phyloP scores from a whole-genome alignment of 2,329 filamentous ascomycete species.

The Intubia oerlemansii region DNA sequence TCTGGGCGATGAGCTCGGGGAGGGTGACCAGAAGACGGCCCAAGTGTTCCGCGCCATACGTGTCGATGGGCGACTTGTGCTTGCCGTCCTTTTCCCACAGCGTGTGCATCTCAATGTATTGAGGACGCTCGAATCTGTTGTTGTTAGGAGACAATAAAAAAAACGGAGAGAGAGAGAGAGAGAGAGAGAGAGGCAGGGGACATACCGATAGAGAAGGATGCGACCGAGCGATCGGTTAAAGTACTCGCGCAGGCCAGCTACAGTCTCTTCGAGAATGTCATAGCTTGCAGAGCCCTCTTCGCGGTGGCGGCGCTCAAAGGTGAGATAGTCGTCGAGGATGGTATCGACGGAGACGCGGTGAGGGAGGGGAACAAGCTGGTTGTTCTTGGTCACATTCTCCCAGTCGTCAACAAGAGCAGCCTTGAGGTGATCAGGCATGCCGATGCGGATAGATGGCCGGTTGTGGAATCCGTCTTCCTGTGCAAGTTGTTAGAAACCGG shows the following conservation, averaged over 20 bases:
- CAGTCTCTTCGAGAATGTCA: slow-evolving; percentile 77
- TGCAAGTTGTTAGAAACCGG: not conserved
- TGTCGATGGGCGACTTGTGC: slow-evolving; percentile 50
- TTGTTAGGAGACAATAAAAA: not conserved
- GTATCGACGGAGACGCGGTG: slow-evolving; percentile 51
- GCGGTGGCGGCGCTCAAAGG: slow-evolving; percentile 45
- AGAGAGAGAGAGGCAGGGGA: not conserved
- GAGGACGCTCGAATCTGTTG: slow-evolving; percentile 71
- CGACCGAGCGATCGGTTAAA: slow-evolving; percentile 81
- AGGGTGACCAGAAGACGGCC: slow-evolving; percentile 80
- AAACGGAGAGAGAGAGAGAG: not conserved
- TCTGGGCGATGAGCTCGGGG: slow-evolving; percentile 86
- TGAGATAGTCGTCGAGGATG: slow-evolving; percentile 65
- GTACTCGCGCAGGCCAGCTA: slow-evolving; percentile 73
- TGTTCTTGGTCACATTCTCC: slow-evolving; percentile 95
- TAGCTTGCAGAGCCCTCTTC: slow-evolving; percentile 45
- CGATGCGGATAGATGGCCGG: slow-evolving; percentile 67
- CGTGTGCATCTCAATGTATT: slow-evolving; percentile 61
- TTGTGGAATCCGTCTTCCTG: slow-evolving; percentile 79
- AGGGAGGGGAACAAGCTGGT: slow-evolving; percentile 71
- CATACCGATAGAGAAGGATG: slow-evolving; percentile 62
- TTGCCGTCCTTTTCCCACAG: slow-evolving; percentile 35
- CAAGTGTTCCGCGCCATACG: slow-evolving; percentile 86
- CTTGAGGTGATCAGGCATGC: slow-evolving; percentile 77
- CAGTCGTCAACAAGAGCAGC: slow-evolving; percentile 90